Evolutionary conservation across 2,329 filamentous ascomycete species (phyloP).

Genomic region (Diaporthe vexans): DNA sequence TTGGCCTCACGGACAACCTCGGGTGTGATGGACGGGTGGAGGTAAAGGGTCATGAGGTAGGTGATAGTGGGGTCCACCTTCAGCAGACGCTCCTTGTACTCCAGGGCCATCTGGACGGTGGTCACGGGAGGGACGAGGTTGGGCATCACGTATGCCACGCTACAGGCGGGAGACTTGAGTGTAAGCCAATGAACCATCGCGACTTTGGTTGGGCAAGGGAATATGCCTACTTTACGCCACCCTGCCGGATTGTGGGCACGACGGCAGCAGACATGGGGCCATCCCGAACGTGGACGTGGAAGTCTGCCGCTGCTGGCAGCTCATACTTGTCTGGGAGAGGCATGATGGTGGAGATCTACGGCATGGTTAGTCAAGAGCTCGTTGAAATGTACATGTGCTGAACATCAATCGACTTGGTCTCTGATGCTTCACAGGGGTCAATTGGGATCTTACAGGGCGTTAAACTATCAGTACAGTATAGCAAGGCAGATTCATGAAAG

Average conservation of each 20-base stretch:
- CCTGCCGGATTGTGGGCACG: conserved; percentile 58
- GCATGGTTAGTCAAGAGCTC: neutral
- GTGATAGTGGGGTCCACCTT: conserved; percentile 73
- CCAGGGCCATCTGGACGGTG: conserved; percentile 72
- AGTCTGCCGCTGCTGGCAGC: conserved; percentile 75
- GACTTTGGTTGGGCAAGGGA: conserved; percentile 69
- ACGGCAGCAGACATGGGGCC: conserved; percentile 73
- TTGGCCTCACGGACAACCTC: conserved; percentile 81
- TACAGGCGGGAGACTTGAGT: conserved; percentile 39
- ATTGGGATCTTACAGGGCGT: neutral
- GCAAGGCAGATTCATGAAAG: neutral
- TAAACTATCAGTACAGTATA: neutral
- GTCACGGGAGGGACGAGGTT: conserved; percentile 76
- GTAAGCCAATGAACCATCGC: conserved; percentile 39
- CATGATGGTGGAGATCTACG: conserved; percentile 43
- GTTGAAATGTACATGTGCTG: neutral
- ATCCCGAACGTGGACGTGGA: conserved; percentile 80
- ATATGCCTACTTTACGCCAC: conserved; percentile 51
- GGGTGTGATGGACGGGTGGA: conserved; percentile 74
- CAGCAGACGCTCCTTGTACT: conserved; percentile 74
- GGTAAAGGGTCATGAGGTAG: conserved; percentile 80
- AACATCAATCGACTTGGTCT: neutral
- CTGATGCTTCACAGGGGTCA: neutral
- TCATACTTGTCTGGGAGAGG: conserved; percentile 55
- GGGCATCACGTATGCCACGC: conserved; percentile 60